Evolutionary conservation across 139 green algal genomes (phyloP).

Genomic region (Coccomyxa sp.): DNA sequence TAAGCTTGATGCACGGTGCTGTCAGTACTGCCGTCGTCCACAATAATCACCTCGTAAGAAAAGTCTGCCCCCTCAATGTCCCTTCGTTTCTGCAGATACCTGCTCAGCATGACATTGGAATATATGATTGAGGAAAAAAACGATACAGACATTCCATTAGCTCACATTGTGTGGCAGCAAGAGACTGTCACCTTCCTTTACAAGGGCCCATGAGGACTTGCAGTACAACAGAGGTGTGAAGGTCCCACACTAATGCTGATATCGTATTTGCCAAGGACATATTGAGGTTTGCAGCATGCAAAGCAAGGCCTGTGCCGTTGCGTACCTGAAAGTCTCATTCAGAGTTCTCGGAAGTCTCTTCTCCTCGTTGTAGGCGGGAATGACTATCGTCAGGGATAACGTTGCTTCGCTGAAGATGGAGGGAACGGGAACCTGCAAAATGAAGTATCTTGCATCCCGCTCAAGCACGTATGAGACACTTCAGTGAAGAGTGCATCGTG

Average conservation of each 20-base stretch:
- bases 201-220: neutral
- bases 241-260: neutral
- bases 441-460: neutral
- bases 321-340: slow-evolving; percentile 68
- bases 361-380: slow-evolving; percentile 96
- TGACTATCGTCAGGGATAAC: slow-evolving; percentile 72
- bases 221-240: neutral
- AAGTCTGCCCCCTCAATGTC: slow-evolving; percentile 71
- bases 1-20: slow-evolving; percentile 55
- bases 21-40: slow-evolving; percentile 94
- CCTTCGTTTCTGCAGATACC: slow-evolving; percentile 61
- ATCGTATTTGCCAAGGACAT: neutral
- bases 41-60: slow-evolving; percentile 92
- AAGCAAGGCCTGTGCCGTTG: too few relatives aligned
- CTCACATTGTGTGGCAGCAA: neutral
- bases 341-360: slow-evolving; percentile 72
- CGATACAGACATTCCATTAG: neutral
- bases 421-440: slow-evolving; percentile 41
- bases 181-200: too few relatives aligned
- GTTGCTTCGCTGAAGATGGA: slow-evolving; percentile 62
- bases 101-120: slow-evolving; percentile 12
- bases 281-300: neutral
- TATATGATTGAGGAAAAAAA: neutral
- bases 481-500: neutral
- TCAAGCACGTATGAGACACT: neutral